Percentiles rank a stretch among this genome's conserved stretches.
phyloP scores from a whole-genome alignment of 78 protist species.

The Emiliania huxleyi region DNA sequence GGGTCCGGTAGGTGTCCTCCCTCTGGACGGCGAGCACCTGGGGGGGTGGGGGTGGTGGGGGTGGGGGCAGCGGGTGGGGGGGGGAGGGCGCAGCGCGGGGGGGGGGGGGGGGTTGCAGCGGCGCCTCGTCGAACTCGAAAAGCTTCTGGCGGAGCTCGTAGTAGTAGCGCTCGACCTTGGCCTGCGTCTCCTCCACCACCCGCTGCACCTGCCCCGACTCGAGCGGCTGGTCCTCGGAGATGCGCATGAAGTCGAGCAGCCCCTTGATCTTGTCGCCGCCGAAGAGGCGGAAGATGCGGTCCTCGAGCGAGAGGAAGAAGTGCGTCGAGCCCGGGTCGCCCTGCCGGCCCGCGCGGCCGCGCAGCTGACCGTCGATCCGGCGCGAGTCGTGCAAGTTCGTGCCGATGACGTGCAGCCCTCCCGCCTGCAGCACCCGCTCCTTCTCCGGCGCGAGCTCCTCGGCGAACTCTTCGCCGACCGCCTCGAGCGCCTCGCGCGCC shows the following conservation, averaged over 20 bases:
- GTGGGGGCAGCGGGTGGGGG: too few relatives aligned
- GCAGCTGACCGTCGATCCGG: constrained; percentile 48
- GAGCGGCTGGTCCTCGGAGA: background rate
- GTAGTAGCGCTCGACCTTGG: constrained; percentile 32
- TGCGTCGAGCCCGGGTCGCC: constrained; percentile 53
- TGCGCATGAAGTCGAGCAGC: background rate
- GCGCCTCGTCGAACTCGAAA: constrained; percentile 44
- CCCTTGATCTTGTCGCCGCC: constrained; percentile 46
- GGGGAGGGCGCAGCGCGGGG: too few relatives aligned
- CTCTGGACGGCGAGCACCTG: background rate
- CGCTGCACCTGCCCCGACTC: background rate
- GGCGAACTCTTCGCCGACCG: background rate
- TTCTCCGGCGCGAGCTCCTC: constrained; percentile 6
- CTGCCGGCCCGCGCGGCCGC: constrained; percentile 53
- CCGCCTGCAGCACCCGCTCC: background rate
- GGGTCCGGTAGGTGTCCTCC: background rate
- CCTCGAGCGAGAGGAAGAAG: constrained; percentile 59
- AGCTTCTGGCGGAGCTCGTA: constrained; percentile 30
- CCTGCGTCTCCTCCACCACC: background rate
- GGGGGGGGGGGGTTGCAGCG: too few relatives aligned
- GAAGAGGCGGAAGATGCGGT: constrained; percentile 45
- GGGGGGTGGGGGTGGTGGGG: too few relatives aligned
- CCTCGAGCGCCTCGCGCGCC: constrained; percentile 38
- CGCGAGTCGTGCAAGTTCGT: constrained; percentile 49
- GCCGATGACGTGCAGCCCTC: constrained; percentile 51